Conservation (phyloP, 345 rosid genomes). For the Diplotaxis tenuifolia region DNA sequence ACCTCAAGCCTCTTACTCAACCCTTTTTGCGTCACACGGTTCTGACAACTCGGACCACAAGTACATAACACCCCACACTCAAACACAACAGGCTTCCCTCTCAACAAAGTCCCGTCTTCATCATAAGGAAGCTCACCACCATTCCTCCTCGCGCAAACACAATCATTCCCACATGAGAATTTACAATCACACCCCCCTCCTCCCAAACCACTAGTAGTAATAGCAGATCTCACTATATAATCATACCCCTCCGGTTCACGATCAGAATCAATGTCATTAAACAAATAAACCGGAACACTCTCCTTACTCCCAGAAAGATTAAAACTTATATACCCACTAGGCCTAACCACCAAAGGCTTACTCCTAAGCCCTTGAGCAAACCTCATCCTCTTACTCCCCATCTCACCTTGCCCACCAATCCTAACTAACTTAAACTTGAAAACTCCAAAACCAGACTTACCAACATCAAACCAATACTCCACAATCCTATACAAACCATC, state of each 20-base stretch:
- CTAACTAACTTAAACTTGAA: slow-evolving; percentile 69
- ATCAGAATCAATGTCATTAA: slow-evolving; percentile 73
- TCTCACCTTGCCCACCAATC: slow-evolving; percentile 68
- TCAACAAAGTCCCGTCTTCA: slow-evolving; percentile 53
- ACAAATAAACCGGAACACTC: slow-evolving; percentile 59
- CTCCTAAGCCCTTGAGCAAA: slow-evolving; percentile 51
- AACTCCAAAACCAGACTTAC: slow-evolving; percentile 84
- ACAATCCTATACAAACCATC: slow-evolving; percentile 78
- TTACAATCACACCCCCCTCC: slow-evolving; percentile 49
- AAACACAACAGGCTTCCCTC: slow-evolving; percentile 76
- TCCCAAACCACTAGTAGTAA: slow-evolving; percentile 45
- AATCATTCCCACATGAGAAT: slow-evolving; percentile 57
- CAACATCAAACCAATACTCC: slow-evolving; percentile 68
- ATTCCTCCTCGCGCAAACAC: slow-evolving; percentile 70
- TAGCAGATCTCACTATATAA: slow-evolving; percentile 54
- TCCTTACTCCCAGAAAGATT: slow-evolving; percentile 63
- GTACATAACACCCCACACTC: slow-evolving; percentile 72
- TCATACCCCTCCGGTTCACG: slow-evolving; percentile 64
- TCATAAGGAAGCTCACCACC: slow-evolving; percentile 86
- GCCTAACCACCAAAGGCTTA: slow-evolving; percentile 53
- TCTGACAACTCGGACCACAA: slow-evolving; percentile 66
- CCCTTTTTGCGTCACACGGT: slow-evolving; percentile 73
- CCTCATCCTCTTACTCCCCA: slow-evolving; percentile 72
- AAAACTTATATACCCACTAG: slow-evolving; percentile 62
- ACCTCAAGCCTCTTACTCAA: slow-evolving; percentile 68